Conservation (phyloP, 116 monocot species). For the Phalaenopsis hybrid region DNA sequence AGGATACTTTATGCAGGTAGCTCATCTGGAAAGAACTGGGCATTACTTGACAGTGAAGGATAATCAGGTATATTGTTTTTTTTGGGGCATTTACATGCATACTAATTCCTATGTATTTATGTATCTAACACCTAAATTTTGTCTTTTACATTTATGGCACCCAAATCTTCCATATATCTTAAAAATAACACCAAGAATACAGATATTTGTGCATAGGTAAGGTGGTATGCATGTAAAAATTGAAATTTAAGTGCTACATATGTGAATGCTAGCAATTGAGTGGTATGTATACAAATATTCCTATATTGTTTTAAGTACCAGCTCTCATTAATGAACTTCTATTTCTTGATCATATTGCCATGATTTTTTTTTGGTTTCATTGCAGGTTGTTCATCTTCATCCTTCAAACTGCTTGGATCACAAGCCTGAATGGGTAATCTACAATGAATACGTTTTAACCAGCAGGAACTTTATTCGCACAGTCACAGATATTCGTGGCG, state of each 20-base stretch:
- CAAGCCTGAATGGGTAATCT: conserved; percentile 97
- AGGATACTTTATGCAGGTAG: conserved; percentile 98
- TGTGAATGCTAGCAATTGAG: no score
- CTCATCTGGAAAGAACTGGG: conserved; percentile 86
- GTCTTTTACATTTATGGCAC: no score
- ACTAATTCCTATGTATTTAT: no score
- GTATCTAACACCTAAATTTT: no score
- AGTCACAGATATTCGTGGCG: conserved; percentile 85
- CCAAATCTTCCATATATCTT: no score
- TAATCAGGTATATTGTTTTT: conserved; percentile 53
- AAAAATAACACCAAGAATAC: no score
- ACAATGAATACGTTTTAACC: conserved; percentile 91
- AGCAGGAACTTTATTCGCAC: conserved; percentile 93
- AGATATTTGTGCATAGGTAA: no score
- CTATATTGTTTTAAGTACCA: background rate
- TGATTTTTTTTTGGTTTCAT: background rate
- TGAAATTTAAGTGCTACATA: no score
- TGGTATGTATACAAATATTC: no score
- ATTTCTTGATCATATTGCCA: background rate
- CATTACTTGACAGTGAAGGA: conserved; percentile 92
- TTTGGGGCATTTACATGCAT: no score
- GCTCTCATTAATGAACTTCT: background rate
- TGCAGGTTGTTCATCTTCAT: conserved; percentile 86
- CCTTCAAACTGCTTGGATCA: conserved; percentile 91
- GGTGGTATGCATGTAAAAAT: no score